A percentile compares a stretch with the other conserved stretches of the same genome.
These are phyloP conservation scores for Boletus mariae DNA, from an alignment of 1,284 basidiomycete species.

Conservation along the genomic window DNA sequence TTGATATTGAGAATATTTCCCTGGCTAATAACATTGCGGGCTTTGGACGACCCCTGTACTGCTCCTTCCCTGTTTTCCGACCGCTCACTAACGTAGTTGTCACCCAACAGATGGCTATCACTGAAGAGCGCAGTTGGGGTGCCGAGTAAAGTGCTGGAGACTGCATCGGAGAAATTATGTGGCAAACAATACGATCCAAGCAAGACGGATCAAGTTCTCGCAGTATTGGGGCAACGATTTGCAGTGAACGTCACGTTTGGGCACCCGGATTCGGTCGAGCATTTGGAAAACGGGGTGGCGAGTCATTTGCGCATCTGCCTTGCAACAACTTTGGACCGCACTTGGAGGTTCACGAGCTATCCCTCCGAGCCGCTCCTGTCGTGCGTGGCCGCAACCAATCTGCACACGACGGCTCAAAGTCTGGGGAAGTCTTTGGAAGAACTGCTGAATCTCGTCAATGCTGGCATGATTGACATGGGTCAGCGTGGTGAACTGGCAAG, in stretches of 20 bases:
- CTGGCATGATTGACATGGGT: slow-evolving; percentile 12
- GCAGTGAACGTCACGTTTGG: slow-evolving; percentile 3
- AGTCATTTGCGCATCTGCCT: slow-evolving; percentile 8
- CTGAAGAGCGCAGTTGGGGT: background rate
- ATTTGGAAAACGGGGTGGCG: slow-evolving; percentile 4
- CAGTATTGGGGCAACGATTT: slow-evolving; percentile 11
- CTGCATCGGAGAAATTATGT: background rate
- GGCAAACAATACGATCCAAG: background rate
- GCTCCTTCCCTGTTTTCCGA: background rate
- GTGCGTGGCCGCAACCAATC: background rate
- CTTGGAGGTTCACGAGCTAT: slow-evolving; percentile 9
- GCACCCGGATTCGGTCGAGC: slow-evolving; percentile 4
- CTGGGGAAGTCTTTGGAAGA: background rate
- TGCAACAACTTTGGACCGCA: slow-evolving; percentile 4
- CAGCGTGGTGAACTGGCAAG: slow-evolving; percentile 7
- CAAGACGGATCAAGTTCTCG: background rate
- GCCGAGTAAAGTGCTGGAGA: background rate
- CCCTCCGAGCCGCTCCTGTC: slow-evolving; percentile 14
- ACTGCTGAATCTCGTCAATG: background rate
- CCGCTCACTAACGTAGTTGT: background rate
- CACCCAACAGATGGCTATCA: background rate
- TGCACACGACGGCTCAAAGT: background rate
- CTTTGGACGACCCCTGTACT: slow-evolving; percentile 2
- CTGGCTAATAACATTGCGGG: background rate
- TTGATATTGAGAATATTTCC: background rate